Base-by-base conservation (phyloP, 78 protist species). In the Bodo saltans region DNA sequence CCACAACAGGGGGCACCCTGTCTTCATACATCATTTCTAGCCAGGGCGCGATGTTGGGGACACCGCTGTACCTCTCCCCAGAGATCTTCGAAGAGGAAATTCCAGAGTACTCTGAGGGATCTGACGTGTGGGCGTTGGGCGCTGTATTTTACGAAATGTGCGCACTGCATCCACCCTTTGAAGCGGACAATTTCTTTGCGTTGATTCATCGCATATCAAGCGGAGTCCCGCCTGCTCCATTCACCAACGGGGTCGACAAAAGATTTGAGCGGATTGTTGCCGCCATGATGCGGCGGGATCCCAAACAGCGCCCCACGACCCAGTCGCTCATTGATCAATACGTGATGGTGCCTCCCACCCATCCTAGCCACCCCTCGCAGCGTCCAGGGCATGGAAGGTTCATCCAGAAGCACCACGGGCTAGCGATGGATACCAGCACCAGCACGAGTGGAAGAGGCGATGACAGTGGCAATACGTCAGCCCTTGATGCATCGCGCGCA, bases 51-150 rank as follows among this genome's bases (percentile, higher is more conserved):
- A 8, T 47, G n/a, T 8, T 47, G 60, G 53, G 94, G 33, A 89
- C 94, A 25, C 90, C 88, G 17, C 68, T 69, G 60, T 88, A 88
- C 73, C 74, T 91, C 86, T n/a, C 88, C 42, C 94, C 94, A 30
- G 94, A 91, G 83, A 30, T 84, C 47, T 42, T 79, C 28, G 25
- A 84, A 0, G 21, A 42, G 29, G 26, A 0, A 27, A n/a, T n/a
- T n/a, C n/a, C n/a, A n/a, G 52, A 87, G 29, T 90, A 90, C 78
- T 1, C 4, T 17, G 42, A n/a, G 73, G 85, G 87, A 25, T 32
- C 78, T 68, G 94, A 92, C 67, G 72, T 92, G 26, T 92, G 92
- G 90, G 69, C 91, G 38, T 40, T 88, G 29, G 92, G 92, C 32
- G 78, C 35, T 32, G 76, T 89, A 1, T 42, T 84, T 34, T 89